Evolutionary conservation across 805 yeast genomes (phyloP).

Genomic region (Grigorovia humatica): DNA sequence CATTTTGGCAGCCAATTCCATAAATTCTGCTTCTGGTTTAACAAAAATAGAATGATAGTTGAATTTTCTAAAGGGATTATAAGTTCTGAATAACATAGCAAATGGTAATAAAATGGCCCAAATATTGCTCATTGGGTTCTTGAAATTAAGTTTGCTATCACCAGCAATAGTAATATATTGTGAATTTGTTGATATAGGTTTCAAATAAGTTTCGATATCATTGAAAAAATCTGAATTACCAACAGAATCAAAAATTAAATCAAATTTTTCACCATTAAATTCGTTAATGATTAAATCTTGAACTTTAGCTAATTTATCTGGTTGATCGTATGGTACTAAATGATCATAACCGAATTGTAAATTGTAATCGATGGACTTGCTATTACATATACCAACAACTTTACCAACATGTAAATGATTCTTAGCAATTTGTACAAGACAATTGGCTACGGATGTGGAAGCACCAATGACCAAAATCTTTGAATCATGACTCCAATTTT

Average conservation of each 20-base stretch:
- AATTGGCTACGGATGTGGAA: constrained; percentile 57
- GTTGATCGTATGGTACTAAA: constrained; percentile 47
- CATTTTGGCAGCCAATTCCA: constrained; percentile 18
- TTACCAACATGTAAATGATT: constrained; percentile 35
- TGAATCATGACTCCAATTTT: constrained; percentile 29
- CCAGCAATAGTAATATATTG: constrained; percentile 49
- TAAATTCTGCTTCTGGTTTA: constrained; percentile 4
- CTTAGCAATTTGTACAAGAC: constrained; percentile 47
- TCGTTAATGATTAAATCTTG: constrained; percentile 21
- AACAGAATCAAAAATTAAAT: constrained; percentile 53
- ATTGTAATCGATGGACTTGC: constrained; percentile 36
- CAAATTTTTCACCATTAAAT: constrained; percentile 38
- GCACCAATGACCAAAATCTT: constrained; percentile 63
- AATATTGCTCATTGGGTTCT: constrained; percentile 4
- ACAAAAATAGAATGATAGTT: constrained; percentile 21
- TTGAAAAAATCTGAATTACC: constrained; percentile 46
- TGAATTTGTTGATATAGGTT: constrained; percentile 37
- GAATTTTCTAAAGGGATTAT: constrained; percentile 22
- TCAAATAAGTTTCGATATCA: constrained; percentile 34
- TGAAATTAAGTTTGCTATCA: constrained; percentile 32
- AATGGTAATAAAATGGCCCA: constrained; percentile 3
- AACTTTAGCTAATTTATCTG: constrained; percentile 31
- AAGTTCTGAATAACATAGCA: constrained; percentile 9
- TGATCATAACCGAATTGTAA: constrained; percentile 45
- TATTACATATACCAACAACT: constrained; percentile 49